phyloP scores from a whole-genome alignment of 345 rosid species.

The Abelmoschus esculentus region DNA sequence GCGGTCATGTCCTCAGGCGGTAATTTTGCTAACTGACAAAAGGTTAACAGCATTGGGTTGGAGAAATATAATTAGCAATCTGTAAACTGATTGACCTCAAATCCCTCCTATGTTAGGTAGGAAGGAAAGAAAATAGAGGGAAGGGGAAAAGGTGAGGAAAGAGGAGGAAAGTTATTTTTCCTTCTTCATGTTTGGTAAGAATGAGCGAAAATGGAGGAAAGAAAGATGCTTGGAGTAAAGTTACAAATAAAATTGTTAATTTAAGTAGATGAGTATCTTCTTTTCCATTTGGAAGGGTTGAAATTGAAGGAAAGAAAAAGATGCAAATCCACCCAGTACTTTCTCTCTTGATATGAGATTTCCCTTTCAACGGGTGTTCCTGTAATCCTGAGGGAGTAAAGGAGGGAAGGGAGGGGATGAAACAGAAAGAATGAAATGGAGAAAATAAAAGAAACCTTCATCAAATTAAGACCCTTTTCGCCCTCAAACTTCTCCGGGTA shows the following conservation, averaged over 20 bases:
- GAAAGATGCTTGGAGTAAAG: background rate
- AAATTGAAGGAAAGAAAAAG: background rate
- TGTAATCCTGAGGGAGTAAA: background rate
- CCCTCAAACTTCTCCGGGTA: constrained; percentile 96
- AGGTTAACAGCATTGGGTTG: constrained; percentile 12
- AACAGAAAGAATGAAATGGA: background rate
- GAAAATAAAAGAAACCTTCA: constrained; percentile 53
- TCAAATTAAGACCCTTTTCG: constrained; percentile 79
- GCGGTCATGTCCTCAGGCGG: constrained; percentile 83
- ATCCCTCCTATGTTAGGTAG: background rate
- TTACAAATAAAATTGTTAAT: background rate
- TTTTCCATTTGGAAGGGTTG: background rate
- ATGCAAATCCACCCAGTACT: background rate
- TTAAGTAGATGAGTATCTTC: background rate
- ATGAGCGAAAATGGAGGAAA: background rate
- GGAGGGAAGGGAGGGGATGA: constrained; percentile 2
- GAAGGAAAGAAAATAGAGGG: background rate
- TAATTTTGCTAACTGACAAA: constrained; percentile 69
- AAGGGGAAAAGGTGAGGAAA: background rate
- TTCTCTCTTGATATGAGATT: background rate
- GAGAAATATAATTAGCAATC: background rate
- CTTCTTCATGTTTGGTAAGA: background rate
- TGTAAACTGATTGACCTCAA: constrained; percentile 1
- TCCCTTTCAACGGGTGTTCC: background rate
- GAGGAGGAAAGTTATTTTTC: background rate